These are phyloP conservation scores for Diaporthe capsici DNA, from an alignment of 2,329 filamentous ascomycete species.

Conservation along the genomic window DNA sequence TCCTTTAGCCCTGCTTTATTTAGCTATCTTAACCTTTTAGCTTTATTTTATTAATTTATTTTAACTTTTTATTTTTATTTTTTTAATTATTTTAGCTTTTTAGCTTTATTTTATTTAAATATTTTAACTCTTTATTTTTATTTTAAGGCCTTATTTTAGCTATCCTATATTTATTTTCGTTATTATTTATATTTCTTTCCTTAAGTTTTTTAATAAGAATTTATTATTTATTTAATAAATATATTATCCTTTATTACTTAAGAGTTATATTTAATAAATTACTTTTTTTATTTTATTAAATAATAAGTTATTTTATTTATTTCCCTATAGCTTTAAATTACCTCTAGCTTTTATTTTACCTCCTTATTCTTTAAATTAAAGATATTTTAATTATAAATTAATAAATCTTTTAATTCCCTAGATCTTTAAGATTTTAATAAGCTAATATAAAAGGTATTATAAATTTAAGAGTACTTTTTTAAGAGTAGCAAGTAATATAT, in stretches of 20 bases:
- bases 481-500: not conserved
- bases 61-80: too few species aligned
- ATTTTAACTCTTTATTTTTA: too few species aligned
- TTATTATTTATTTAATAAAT: not conserved
- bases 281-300: not conserved
- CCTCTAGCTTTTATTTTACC: not conserved
- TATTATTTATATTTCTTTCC: not conserved
- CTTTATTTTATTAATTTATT: too few species aligned
- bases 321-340: not conserved
- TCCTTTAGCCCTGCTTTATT: too few species aligned
- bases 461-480: not conserved
- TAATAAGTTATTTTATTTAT: not conserved
- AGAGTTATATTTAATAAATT: not conserved
- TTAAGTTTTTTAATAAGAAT: not conserved
- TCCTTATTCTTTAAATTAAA: not conserved
- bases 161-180: too few species aligned
- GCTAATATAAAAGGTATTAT: not conserved
- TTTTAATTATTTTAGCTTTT: too few species aligned
- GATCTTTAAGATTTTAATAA: not conserved
- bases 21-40: too few species aligned
- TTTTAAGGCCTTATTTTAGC: too few species aligned
- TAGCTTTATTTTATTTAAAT: too few species aligned
- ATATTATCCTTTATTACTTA: not conserved
- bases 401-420: not conserved
- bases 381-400: not conserved